Evolutionary conservation across 768 basidiomycete species (phyloP).

Genomic region (Lactarius tabidus): DNA sequence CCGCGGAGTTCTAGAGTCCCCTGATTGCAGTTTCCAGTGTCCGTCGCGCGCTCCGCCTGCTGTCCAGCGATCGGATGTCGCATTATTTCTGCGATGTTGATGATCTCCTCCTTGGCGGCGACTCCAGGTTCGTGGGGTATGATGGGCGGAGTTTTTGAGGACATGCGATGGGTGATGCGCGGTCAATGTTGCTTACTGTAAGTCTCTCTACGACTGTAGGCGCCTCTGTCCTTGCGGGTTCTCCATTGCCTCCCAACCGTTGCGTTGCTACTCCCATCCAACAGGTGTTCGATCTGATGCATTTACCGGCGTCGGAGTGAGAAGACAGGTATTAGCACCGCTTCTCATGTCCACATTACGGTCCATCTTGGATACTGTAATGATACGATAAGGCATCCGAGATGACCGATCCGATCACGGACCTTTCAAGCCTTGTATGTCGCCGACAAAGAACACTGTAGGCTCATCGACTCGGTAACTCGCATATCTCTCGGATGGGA

Average conservation of each 20-base stretch:
- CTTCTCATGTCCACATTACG: neutral
- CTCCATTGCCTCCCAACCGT: neutral
- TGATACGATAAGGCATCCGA: neutral
- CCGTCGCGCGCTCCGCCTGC: neutral
- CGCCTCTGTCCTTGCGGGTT: neutral
- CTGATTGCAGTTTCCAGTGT: neutral
- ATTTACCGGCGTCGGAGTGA: neutral
- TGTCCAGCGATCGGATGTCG: neutral
- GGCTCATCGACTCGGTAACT: neutral
- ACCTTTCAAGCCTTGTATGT: neutral
- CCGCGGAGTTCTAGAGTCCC: neutral
- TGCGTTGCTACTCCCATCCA: neutral
- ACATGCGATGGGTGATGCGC: neutral
- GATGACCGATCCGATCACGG: neutral
- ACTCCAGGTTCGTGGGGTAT: neutral
- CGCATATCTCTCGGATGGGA: neutral
- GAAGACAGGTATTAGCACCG: neutral
- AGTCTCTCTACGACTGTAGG: no score
- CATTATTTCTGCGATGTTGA: neutral
- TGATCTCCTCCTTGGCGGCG: neutral
- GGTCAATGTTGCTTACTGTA: neutral
- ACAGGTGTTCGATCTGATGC: neutral
- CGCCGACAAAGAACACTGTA: neutral
- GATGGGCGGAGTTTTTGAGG: neutral
- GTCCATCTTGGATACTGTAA: neutral